Percentiles rank a stretch among this genome's conserved stretches.
Conservation (phyloP, 2,329 filamentous ascomycete genomes). For the Penicillium paneum region DNA sequence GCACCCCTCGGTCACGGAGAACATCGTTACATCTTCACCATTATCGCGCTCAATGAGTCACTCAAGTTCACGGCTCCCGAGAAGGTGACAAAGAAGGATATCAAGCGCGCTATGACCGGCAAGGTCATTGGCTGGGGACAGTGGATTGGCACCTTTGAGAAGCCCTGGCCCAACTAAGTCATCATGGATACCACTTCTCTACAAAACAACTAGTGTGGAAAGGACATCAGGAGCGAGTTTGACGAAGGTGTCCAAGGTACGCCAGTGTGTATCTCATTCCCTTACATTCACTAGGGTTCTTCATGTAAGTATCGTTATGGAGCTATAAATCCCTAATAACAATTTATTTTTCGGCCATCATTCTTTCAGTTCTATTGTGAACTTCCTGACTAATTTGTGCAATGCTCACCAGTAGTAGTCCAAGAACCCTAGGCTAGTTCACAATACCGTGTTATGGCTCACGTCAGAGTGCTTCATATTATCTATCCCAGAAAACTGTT, state of each 20-base stretch:
- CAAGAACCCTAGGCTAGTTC: neutral
- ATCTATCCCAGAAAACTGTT: too few species aligned
- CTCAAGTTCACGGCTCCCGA: slow-evolving; percentile 22
- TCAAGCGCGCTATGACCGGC: slow-evolving; percentile 27
- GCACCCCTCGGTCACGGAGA: slow-evolving; percentile 31
- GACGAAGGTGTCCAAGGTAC: neutral
- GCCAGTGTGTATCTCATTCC: neutral
- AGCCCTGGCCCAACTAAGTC: slow-evolving; percentile 19
- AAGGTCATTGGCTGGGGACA: slow-evolving; percentile 34
- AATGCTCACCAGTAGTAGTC: neutral
- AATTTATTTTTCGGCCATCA: neutral
- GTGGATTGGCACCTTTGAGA: slow-evolving; percentile 33
- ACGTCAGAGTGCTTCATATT: neutral
- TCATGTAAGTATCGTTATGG: neutral
- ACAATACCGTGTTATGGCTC: neutral
- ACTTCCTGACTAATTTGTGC: neutral
- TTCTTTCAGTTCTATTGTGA: too few species aligned
- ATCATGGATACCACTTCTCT: too few species aligned
- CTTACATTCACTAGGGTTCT: neutral
- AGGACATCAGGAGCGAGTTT: neutral
- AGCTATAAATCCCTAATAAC: neutral
- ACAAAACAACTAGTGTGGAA: neutral
- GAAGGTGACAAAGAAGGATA: slow-evolving; percentile 25
- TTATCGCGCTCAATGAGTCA: slow-evolving; percentile 28
- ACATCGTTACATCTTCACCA: slow-evolving; percentile 35